Conservation (phyloP, 164 flowering plant genomes). For the Nymphaea thermarum region DNA sequence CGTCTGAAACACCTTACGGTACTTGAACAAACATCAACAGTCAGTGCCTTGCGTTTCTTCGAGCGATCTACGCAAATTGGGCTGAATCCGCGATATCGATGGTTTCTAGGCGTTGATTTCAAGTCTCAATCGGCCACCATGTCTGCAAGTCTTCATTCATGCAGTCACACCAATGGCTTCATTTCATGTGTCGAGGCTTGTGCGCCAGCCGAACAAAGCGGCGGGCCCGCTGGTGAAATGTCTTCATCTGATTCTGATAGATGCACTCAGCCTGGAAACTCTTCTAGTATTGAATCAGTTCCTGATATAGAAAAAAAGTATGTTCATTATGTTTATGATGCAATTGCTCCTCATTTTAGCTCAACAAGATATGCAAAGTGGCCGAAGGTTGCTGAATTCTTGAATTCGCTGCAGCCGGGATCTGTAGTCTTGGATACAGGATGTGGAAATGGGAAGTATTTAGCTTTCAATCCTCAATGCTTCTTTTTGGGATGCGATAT, state of each 20-base stretch:
- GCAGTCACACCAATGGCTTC: background rate
- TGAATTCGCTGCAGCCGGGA: slow-evolving; percentile 49
- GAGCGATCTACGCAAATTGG: too few relatives aligned
- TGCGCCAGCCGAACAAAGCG: background rate
- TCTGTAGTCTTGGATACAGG: slow-evolving; percentile 85
- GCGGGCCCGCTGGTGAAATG: background rate
- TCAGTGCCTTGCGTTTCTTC: background rate
- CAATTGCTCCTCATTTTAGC: slow-evolving; percentile 97
- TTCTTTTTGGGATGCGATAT: slow-evolving; percentile 86
- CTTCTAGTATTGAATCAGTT: slow-evolving; percentile 37
- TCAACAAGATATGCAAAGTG: slow-evolving; percentile 92
- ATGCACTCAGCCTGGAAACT: background rate
- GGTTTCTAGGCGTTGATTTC: background rate
- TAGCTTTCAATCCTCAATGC: slow-evolving; percentile 65
- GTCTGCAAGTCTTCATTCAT: background rate
- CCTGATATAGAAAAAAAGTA: slow-evolving; percentile 94
- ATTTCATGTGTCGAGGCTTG: background rate
- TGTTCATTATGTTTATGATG: slow-evolving; percentile 92
- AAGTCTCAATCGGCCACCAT: background rate
- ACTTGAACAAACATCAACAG: background rate
- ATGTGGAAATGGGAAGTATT: slow-evolving; percentile 94
- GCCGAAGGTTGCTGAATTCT: slow-evolving; percentile 83
- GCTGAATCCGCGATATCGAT: background rate
- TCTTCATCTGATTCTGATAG: background rate
- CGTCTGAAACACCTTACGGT: background rate